phyloP scores from a whole-genome alignment of 345 rosid species.

The Linum tenue region DNA sequence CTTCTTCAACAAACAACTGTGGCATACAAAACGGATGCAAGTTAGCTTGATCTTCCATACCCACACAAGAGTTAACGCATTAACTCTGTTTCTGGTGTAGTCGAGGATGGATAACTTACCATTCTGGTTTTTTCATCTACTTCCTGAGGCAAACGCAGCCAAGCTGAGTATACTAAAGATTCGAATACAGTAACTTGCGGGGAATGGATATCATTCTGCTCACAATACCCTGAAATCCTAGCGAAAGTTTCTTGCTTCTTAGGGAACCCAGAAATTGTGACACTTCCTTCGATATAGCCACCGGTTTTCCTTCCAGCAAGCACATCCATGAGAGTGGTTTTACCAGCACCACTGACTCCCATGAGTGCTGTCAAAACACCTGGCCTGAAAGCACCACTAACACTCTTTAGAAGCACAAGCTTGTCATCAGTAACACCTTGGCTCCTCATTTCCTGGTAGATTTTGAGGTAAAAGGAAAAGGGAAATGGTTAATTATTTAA shows the following conservation, averaged over 20 bases:
- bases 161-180: conserved; percentile 2
- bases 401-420: not conserved
- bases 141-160: conserved; percentile 1
- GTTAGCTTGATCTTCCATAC: not conserved
- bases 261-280: not conserved
- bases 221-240: conserved; percentile 1
- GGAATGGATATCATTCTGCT: conserved; percentile 3
- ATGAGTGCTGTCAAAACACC: conserved; percentile 4
- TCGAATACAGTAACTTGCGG: conserved; percentile 1
- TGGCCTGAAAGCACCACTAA: conserved; percentile 5
- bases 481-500: not conserved
- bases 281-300: conserved; percentile 3
- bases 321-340: conserved; percentile 4
- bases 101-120: not conserved
- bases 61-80: not conserved
- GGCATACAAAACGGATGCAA: not conserved
- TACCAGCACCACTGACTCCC: conserved; percentile 8
- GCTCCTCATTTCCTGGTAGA: not conserved
- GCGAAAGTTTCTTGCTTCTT: conserved; percentile 5
- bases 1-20: conserved; percentile 6
- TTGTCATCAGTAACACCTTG: conserved; percentile 1
- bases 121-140: not conserved
- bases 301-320: conserved; percentile 7
- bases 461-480: not conserved
- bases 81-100: not conserved